A percentile compares a stretch with the other conserved stretches of the same genome.
Conservation (phyloP, 2,329 filamentous ascomycete genomes). For the Fusarium compactum region DNA sequence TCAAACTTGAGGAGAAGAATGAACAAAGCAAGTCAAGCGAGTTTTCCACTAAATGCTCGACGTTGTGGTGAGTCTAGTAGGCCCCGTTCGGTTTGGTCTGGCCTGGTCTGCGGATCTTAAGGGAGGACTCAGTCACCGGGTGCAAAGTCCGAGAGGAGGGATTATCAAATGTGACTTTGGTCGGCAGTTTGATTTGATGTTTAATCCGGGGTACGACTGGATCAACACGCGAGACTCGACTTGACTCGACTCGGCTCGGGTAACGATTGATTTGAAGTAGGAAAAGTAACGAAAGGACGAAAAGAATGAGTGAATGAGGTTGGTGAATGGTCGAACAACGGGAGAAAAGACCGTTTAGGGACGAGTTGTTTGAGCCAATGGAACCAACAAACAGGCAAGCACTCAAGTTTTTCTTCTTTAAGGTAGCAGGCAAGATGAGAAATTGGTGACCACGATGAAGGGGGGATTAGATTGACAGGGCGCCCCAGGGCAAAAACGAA, state of each 20-base stretch:
- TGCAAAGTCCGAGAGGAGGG: conserved; percentile 21
- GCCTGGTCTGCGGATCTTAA: conserved; percentile 40
- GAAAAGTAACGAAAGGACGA: conserved; percentile 27
- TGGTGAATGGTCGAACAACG: conserved; percentile 29
- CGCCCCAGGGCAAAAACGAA: conserved; percentile 31
- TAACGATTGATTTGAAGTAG: conserved; percentile 3
- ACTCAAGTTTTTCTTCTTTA: conserved; percentile 35
- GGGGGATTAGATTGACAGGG: conserved; percentile 45
- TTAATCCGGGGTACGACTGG: conserved; percentile 37
- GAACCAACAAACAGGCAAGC: conserved; percentile 14
- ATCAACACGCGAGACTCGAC: conserved; percentile 18
- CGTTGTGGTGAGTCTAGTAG: conserved; percentile 26
- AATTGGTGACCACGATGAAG: conserved; percentile 47
- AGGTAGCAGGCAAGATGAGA: conserved; percentile 40
- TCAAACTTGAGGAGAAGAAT: conserved; percentile 41
- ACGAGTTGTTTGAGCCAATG: conserved; percentile 34
- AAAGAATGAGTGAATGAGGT: conserved; percentile 35
- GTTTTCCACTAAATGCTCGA: conserved; percentile 31
- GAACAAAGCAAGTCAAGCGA: conserved; percentile 39
- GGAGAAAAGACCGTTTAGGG: conserved; percentile 27
- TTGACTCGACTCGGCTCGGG: conserved; percentile 7
- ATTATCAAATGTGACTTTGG: conserved; percentile 27
- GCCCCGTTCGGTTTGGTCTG: conserved; percentile 22
- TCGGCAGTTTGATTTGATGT: conserved; percentile 42
- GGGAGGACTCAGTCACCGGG: conserved; percentile 36